Evolutionary conservation across 306 rosid genomes (phyloP), one percentile per base, ranked within the genome.

Genomic region (Prunus fruticosa): DNA sequence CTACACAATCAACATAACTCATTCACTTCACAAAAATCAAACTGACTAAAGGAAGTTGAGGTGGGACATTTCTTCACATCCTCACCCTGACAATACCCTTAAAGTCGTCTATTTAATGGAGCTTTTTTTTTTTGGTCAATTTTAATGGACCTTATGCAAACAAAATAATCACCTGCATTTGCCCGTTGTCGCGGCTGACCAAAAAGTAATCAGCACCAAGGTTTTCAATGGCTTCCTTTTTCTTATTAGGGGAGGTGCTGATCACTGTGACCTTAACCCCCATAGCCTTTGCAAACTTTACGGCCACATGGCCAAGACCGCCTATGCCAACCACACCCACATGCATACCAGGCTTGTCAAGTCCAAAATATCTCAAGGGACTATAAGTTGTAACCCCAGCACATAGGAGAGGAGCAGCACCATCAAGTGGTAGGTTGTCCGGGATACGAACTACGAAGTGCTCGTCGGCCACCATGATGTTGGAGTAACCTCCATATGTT

Each of bases 191-290:
- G 0, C 20, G 52, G 38, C 51, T 75, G 46, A 75, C 51, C 72
- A 75, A 50, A 75, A 75, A 64, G 4, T 52, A 64, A 57, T 64
- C 25, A 3, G 71, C 79, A 25, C 51, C 63, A 75, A 61, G 65
- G 2, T 61, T 11, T 61, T 61, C 41, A 27, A 61, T 61, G 11
- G 65, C 65, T 25, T 61, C 65, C 11, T 25, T 3, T 14, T 61
- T 61, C 41, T 61, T 61, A 5, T 6, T 27, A 14, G 65, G 65
- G n/a, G 65, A 61, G 38, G 41, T 61, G 16, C n/a, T 61, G 38
- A 61, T 61, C 38, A 61, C 19, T 27, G 65, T 61, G 4, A 61
- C 65, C 65, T 61, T 61, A 6, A 61, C 6, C 19, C 65, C 60
- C 63, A 64, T 57, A 43, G 77, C 19, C 25, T 60, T 73, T 6